Base-by-base conservation (phyloP, 495 filamentous ascomycete species). In the Aspergillus nanangensis region DNA sequence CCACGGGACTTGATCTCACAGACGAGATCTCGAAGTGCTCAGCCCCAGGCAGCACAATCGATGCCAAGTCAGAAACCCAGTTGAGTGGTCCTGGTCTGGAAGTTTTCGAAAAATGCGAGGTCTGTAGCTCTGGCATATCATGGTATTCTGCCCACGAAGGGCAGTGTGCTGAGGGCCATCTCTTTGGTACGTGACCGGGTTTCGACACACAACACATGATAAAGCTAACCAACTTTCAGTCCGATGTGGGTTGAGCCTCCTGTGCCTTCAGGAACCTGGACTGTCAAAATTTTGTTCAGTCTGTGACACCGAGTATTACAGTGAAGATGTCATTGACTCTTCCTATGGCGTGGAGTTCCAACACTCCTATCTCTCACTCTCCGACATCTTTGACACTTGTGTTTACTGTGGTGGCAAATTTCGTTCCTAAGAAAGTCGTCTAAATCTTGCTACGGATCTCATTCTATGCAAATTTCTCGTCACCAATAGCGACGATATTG, bases 391-490 rank as follows among this genome's bases (percentile, higher is more conserved):
- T 29, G 76, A 81, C 60, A 67, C 64, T 4, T 82, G 79, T 51
- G 58, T 77, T 22, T 79, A 75, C 44, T 82, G 79, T 47, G 60
- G 63, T 8, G 72, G 71, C 17, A 81, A 80, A 47, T 81, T 74
- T 42, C 56, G 58, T 15, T 18, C 51, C 20, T 59, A n/a, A n/a
- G n/a, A n/a, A n/a, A 50, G 37, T 25, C 15, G 22, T 20, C 3
- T 49, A 5, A 41, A 41, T 24, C 18, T 22, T 24, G 20, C 10
- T 10, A 23, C 22, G 36, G 14, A 3, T 31, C 38, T 33, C 8
- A 33, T 29, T n/a, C n/a, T n/a, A n/a, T n/a, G n/a, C n/a, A n/a
- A n/a, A n/a, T n/a, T n/a, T n/a, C n/a, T n/a, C n/a, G n/a, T n/a
- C n/a, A n/a, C n/a, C n/a, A n/a, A n/a, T n/a, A n/a, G n/a, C n/a